These are phyloP conservation scores for Imleria badia DNA, from an alignment of 768 basidiomycete genomes.

Conservation along the genomic window DNA sequence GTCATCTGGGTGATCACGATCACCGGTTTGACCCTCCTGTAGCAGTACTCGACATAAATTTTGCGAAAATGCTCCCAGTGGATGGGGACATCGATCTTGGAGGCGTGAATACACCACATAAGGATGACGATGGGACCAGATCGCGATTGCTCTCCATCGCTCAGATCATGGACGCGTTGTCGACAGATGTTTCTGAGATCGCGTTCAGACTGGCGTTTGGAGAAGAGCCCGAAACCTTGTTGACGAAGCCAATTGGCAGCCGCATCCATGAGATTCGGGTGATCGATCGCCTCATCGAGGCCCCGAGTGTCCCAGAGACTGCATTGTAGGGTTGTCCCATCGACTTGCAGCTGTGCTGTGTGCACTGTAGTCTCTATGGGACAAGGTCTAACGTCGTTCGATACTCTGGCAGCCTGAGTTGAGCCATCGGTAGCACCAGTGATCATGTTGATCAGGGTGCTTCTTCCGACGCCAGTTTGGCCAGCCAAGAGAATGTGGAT, in stretches of 20 bases:
- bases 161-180: slow-evolving; percentile 11
- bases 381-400: slow-evolving; percentile 26
- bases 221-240: slow-evolving; percentile 16
- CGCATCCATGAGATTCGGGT: slow-evolving; percentile 19
- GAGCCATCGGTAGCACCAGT: slow-evolving; percentile 14
- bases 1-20: slow-evolving; percentile 28
- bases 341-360: not conserved
- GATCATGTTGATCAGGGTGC: slow-evolving; percentile 30
- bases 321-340: slow-evolving; percentile 8
- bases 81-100: slow-evolving; percentile 26
- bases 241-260: slow-evolving; percentile 22
- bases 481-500: slow-evolving; percentile 24
- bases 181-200: slow-evolving; percentile 23
- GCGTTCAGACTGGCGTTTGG: slow-evolving; percentile 20
- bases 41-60: slow-evolving; percentile 26
- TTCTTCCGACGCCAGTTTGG: slow-evolving; percentile 30
- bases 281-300: slow-evolving; percentile 27
- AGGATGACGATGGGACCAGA: slow-evolving; percentile 16
- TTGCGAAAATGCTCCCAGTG: slow-evolving; percentile 30
- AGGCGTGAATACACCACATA: slow-evolving; percentile 32
- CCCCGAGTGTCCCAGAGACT: slow-evolving; percentile 28
- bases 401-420: slow-evolving; percentile 17
- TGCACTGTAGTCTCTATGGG: slow-evolving; percentile 21
- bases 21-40: slow-evolving; percentile 25
- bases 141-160: slow-evolving; percentile 6